A percentile compares a stretch with the other conserved stretches of the same genome.
phyloP scores from a whole-genome alignment of 768 basidiomycete species.

The Tulasnella sp. region DNA sequence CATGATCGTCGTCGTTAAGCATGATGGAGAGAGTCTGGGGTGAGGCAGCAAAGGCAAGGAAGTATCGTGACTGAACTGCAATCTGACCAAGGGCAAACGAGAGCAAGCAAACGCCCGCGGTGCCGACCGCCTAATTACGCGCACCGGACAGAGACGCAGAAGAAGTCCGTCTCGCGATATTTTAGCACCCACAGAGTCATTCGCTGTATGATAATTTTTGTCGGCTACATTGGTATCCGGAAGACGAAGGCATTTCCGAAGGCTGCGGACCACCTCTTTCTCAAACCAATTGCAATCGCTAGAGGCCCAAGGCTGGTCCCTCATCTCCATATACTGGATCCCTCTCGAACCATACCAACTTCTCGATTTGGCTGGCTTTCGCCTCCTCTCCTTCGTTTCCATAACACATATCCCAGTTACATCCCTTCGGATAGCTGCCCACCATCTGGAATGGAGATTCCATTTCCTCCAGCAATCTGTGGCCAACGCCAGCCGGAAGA shows the following conservation, averaged over 20 bases:
- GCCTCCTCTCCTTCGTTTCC: slow-evolving; percentile 38
- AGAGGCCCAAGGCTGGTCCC: slow-evolving; percentile 35
- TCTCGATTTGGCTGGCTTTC: slow-evolving; percentile 36
- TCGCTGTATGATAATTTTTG: not conserved
- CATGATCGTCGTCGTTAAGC: slow-evolving; percentile 25
- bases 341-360: slow-evolving; percentile 41
- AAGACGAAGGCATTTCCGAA: not conserved
- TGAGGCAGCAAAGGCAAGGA: no score
- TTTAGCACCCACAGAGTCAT: not conserved
- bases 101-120: not conserved
- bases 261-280: not conserved
- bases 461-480: slow-evolving; percentile 40
- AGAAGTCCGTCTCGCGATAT: not conserved
- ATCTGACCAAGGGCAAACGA: slow-evolving; percentile 7
- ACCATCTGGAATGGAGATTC: slow-evolving; percentile 43
- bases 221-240: not conserved
- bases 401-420: slow-evolving; percentile 45
- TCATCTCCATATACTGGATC: slow-evolving; percentile 45
- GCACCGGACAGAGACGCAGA: no score
- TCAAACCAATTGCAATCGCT: not conserved
- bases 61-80: not conserved
- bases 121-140: not conserved
- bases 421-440: slow-evolving; percentile 42
- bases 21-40: not conserved
- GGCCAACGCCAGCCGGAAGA: slow-evolving; percentile 45